These are phyloP conservation scores for Artomyces pyxidatus DNA, from an alignment of 768 basidiomycete genomes.

Conservation along the genomic window DNA sequence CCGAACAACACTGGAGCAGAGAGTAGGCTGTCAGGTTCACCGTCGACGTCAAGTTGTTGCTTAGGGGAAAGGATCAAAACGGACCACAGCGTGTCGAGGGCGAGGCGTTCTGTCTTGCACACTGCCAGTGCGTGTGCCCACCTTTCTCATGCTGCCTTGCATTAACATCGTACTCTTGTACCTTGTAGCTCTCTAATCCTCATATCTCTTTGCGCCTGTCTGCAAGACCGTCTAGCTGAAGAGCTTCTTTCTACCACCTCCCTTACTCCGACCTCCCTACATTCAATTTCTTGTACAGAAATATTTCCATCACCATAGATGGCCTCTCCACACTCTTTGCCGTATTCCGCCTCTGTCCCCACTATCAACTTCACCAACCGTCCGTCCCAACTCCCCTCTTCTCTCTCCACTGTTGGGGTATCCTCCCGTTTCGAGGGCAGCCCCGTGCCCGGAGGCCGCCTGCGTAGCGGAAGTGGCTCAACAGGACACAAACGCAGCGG, in stretches of 20 bases:
- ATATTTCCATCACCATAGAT: background rate
- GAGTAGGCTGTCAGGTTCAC: too few relatives aligned
- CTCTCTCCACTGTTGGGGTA: conserved; percentile 13
- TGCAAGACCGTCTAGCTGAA: too few relatives aligned
- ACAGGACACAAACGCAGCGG: conserved; percentile 8
- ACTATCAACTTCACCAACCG: conserved; percentile 10
- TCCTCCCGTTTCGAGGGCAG: conserved; percentile 12
- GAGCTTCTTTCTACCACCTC: background rate
- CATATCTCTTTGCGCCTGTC: too few relatives aligned
- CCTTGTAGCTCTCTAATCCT: too few relatives aligned
- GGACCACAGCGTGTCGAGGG: too few relatives aligned
- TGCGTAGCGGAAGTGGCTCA: conserved; percentile 4
- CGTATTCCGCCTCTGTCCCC: conserved; percentile 14
- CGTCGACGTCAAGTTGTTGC: too few relatives aligned
- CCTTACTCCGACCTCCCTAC: background rate
- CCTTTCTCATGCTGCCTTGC: too few relatives aligned
- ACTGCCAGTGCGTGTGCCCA: too few relatives aligned
- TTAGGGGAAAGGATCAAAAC: too few relatives aligned
- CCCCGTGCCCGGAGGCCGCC: background rate
- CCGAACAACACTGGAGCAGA: too few relatives aligned
- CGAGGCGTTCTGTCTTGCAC: too few relatives aligned
- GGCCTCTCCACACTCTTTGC: conserved; percentile 17
- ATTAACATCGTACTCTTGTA: too few relatives aligned
- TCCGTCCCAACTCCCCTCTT: conserved; percentile 15
- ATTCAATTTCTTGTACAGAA: conserved; percentile 3